Conservation (phyloP, 106 monocot species). For the Acorus gramineus region DNA sequence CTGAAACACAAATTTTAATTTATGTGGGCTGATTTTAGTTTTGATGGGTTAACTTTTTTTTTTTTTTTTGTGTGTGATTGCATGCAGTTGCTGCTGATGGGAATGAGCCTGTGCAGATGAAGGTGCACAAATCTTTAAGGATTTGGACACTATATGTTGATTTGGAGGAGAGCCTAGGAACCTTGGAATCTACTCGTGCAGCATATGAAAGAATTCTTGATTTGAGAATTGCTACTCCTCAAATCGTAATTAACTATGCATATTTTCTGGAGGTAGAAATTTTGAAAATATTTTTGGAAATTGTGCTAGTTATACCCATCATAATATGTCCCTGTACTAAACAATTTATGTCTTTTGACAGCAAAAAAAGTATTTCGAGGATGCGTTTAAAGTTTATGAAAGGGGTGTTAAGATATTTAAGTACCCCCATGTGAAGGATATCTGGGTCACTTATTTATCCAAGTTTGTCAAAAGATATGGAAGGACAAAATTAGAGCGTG, state of each 20-base stretch:
- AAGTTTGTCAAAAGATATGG: conserved; percentile 95
- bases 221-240: conserved; percentile 91
- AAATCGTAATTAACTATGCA: conserved; percentile 93
- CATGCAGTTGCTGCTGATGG: conserved; percentile 89
- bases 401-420: conserved; percentile 98
- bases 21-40: not conserved
- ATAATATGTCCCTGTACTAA: not conserved
- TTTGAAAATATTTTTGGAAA: not conserved
- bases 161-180: conserved; percentile 86
- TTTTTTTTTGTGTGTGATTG: not conserved
- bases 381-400: conserved; percentile 99
- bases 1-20: not conserved
- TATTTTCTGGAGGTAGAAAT: conserved; percentile 74
- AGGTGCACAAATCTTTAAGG: conserved; percentile 78
- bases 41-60: not conserved
- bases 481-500: conserved; percentile 72
- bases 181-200: conserved; percentile 70
- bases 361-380: conserved; percentile 94
- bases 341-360: conserved; percentile 8
- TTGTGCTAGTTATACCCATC: not conserved
- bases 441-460: conserved; percentile 92
- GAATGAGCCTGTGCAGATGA: conserved; percentile 90
- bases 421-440: conserved; percentile 94
- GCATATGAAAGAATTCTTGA: conserved; percentile 96
- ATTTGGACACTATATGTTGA: conserved; percentile 96